Evolutionary conservation across 2,329 filamentous ascomycete species (phyloP), one percentile per base, ranked within the genome.

Genomic region (Aspergillus pseudoterreus): DNA sequence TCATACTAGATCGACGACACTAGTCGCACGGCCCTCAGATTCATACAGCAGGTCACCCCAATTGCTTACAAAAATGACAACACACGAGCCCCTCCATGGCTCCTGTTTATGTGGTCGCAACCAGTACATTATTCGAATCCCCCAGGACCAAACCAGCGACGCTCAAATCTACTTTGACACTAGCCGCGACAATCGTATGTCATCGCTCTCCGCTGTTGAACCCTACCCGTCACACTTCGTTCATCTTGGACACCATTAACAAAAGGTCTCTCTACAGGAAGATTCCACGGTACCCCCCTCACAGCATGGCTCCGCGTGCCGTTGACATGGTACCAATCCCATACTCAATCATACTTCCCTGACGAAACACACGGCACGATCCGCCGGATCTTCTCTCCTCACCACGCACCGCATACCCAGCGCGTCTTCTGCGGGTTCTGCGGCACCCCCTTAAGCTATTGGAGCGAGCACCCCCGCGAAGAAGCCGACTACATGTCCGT

Each of bases 361-460:
- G 89, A 95, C 71, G 92, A 96, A 74, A 83, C 84, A 14, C 81
- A 83, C 67, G 62, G 76, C 49, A 76, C 77, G 47, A 91, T 91
- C 65, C 83, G 82, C 50, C 82, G 85, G 38, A 78, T 80, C 44
- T 91, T 88, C 69, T 82, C 82, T 9, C 80, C 85, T 19, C 77
- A 76, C 2, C 73, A 77, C 59, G 80, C 81, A 47, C 77, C 79
- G 47, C 73, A 81, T 61, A 77, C 82, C 1, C 84, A 87, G 66
- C 84, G 89, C 45, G 82, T 90, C 59, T 96, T 96, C 71, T 96
- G 92, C 72, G 92, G 92, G 21, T 95, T 88, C 74, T 96, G 92
- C 68, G 92, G 92, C 47, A 95, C 91, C 0, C 87, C 88, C 11
- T 75, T 96, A 49, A 87, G 86, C 0, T 90, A 86, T 61, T 96